A percentile compares a stretch with the other conserved stretches of the same genome.
These are phyloP conservation scores for Globisporangium mamillatum DNA, from an alignment of 352 stramenopile species.

Conservation along the genomic window DNA sequence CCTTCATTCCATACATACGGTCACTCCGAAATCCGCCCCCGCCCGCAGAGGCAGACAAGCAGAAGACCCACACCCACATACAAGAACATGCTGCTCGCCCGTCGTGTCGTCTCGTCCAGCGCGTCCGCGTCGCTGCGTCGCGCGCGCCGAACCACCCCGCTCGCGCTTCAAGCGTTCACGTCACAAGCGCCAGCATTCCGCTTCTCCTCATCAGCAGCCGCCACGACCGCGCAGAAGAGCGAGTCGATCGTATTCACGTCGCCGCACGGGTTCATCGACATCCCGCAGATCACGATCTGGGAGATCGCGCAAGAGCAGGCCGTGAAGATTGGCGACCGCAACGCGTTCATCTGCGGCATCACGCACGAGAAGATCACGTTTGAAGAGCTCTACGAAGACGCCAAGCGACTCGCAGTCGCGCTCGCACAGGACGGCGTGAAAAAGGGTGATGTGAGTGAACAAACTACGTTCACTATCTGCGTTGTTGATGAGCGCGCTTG, in stretches of 20 bases:
- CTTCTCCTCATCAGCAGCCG: neutral
- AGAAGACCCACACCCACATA: too few relatives aligned
- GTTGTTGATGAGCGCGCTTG: neutral
- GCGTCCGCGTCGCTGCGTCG: slow-evolving; percentile 15
- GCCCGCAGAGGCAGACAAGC: too few relatives aligned
- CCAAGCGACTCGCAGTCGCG: slow-evolving; percentile 28
- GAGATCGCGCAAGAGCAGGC: slow-evolving; percentile 36
- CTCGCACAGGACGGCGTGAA: slow-evolving; percentile 33
- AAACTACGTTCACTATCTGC: neutral
- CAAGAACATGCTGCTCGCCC: slow-evolving; percentile 24
- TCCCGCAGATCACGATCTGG: slow-evolving; percentile 45
- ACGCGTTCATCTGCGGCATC: slow-evolving; percentile 40
- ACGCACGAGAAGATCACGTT: slow-evolving; percentile 41
- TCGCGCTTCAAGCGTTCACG: slow-evolving; percentile 4
- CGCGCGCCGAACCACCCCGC: slow-evolving; percentile 3
- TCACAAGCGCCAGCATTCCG: neutral
- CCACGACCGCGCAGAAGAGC: neutral
- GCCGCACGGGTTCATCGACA: slow-evolving; percentile 42
- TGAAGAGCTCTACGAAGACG: slow-evolving; percentile 22
- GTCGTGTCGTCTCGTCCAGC: slow-evolving; percentile 20
- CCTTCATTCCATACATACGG: neutral
- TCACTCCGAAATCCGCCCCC: neutral
- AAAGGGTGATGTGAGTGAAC: slow-evolving; percentile 39
- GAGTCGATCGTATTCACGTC: slow-evolving; percentile 55
- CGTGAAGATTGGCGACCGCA: slow-evolving; percentile 18